Conservation (phyloP, 164 flowering plant genomes). For the Chimonanthus salicifolius region DNA sequence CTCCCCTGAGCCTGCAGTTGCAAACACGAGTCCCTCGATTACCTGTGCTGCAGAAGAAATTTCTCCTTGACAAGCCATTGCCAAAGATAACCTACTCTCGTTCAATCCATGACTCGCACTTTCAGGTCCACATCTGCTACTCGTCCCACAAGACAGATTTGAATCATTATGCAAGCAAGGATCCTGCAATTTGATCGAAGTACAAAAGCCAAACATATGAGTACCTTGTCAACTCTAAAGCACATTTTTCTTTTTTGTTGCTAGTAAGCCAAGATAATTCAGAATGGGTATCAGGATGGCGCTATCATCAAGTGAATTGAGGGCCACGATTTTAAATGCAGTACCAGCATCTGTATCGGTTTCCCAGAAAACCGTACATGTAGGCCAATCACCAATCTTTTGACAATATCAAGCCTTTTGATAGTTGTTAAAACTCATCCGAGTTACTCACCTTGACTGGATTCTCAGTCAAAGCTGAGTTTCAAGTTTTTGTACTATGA, state of each 20-base stretch:
- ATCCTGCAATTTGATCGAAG: neutral
- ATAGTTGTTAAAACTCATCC: too few relatives aligned
- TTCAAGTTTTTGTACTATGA: neutral
- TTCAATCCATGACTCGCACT: neutral
- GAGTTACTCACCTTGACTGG: too few relatives aligned
- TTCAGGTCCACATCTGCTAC: neutral
- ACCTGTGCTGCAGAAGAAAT: constrained; percentile 8
- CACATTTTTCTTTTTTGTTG: too few relatives aligned
- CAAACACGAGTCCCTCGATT: constrained; percentile 21
- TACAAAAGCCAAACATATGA: neutral
- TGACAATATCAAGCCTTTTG: too few relatives aligned
- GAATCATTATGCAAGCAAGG: neutral
- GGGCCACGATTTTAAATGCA: too few relatives aligned
- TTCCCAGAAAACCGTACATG: too few relatives aligned
- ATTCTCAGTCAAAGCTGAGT: too few relatives aligned
- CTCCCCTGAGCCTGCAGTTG: constrained; percentile 23
- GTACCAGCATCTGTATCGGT: too few relatives aligned
- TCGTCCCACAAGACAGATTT: constrained; percentile 10
- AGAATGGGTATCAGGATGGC: neutral
- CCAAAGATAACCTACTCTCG: constrained; percentile 6
- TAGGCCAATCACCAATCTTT: too few relatives aligned
- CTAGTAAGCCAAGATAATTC: neutral
- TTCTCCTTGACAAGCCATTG: constrained; percentile 1
- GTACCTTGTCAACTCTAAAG: neutral
- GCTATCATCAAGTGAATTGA: neutral